Conservation (phyloP, 371 early-diverging fungal species). For the Mortierella sp. region DNA sequence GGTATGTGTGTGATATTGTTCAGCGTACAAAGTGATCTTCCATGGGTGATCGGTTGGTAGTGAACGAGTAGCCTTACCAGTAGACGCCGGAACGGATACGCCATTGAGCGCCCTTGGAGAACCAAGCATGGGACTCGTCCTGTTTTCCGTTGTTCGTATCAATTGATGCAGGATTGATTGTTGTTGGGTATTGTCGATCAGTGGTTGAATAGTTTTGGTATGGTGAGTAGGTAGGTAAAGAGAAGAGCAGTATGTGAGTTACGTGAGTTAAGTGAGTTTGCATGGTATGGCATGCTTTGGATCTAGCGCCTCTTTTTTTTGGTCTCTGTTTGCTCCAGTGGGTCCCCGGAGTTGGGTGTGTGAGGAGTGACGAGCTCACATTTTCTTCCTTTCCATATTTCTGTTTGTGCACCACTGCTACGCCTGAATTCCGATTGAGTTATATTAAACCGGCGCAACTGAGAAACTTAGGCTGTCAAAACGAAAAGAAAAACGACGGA, state of each 20-base stretch:
- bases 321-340: too few species aligned
- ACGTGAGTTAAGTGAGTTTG: too few species aligned
- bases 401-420: too few species aligned
- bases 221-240: not conserved
- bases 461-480: not conserved
- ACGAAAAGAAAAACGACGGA: not conserved
- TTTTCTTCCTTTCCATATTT: too few species aligned
- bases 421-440: constrained; percentile 13
- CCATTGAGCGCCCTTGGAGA: constrained; percentile 76
- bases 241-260: not conserved
- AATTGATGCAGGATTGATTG: too few species aligned
- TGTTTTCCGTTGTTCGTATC: constrained; percentile 23
- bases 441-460: not conserved
- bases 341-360: too few species aligned
- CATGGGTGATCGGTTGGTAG: too few species aligned
- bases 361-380: too few species aligned
- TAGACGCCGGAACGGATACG: constrained; percentile 80
- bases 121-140: constrained; percentile 81
- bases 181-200: constrained; percentile 2
- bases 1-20: too few species aligned
- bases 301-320: too few species aligned
- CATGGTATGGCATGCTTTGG: too few species aligned
- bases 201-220: not conserved
- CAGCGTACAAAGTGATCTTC: too few species aligned
- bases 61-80: constrained; percentile 68